Evolutionary conservation across 306 rosid species (phyloP).

Genomic region (Gleditsia sinensis): DNA sequence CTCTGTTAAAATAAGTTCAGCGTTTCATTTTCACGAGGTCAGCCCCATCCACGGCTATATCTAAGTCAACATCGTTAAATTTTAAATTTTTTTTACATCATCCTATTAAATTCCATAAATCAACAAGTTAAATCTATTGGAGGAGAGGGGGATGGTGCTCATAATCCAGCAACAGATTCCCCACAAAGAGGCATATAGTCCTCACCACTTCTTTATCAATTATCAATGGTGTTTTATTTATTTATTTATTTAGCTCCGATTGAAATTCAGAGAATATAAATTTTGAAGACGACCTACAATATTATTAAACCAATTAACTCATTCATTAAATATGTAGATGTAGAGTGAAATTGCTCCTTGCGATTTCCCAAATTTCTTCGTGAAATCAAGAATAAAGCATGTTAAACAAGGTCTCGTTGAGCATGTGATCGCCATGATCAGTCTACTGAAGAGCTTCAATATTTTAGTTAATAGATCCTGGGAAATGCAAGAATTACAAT

Average conservation of each 20-base stretch:
- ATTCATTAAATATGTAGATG: too few relatives aligned
- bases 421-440: not conserved
- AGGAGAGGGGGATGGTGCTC: not conserved
- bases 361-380: not conserved
- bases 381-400: conserved; percentile 1
- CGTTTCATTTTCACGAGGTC: not conserved
- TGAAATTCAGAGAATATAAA: too few relatives aligned
- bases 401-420: not conserved
- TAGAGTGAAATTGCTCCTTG: not conserved
- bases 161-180: not conserved
- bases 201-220: not conserved
- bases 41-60: not conserved
- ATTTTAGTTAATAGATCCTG: not conserved
- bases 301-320: too few relatives aligned
- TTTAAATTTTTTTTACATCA: not conserved
- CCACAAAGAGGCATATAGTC: not conserved
- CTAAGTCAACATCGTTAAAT: too few relatives aligned
- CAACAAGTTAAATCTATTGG: not conserved
- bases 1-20: too few relatives aligned
- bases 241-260: too few relatives aligned
- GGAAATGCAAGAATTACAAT: not conserved
- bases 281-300: too few relatives aligned
- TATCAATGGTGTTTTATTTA: too few relatives aligned
- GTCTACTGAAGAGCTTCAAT: not conserved
- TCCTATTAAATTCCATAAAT: not conserved